Conservation (phyloP, 2,329 filamentous ascomycete species). For the Trematosphaeria pertusa region DNA sequence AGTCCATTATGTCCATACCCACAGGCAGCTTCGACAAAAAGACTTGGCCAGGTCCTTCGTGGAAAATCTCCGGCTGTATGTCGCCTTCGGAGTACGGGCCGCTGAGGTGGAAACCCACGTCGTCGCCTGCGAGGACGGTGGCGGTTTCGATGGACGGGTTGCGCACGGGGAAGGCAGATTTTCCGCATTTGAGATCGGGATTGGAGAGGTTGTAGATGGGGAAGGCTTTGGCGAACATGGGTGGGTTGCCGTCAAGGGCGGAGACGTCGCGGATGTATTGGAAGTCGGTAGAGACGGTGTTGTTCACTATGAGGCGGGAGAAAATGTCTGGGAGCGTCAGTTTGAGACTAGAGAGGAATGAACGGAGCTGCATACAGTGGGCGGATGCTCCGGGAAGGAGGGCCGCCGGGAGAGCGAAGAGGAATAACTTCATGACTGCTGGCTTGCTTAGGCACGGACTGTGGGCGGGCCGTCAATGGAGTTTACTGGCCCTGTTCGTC, state of each 20-base stretch:
- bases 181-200: constrained; percentile 18
- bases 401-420: neutral
- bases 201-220: constrained; percentile 18
- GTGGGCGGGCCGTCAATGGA: too few relatives aligned
- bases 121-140: constrained; percentile 14
- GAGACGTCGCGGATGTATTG: constrained; percentile 28
- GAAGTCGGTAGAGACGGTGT: constrained; percentile 22
- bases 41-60: constrained; percentile 23
- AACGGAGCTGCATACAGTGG: too few relatives aligned
- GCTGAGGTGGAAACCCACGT: constrained; percentile 23
- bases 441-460: too few relatives aligned
- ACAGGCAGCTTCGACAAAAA: constrained; percentile 22
- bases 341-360: too few relatives aligned
- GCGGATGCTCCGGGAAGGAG: neutral
- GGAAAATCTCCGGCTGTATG: constrained; percentile 19
- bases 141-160: constrained; percentile 23
- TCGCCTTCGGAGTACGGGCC: constrained; percentile 13
- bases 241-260: constrained; percentile 4
- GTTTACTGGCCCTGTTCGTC: too few relatives aligned
- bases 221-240: constrained; percentile 16
- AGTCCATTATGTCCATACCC: constrained; percentile 11
- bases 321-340: constrained; percentile 27
- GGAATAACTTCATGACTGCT: neutral
- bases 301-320: constrained; percentile 24
- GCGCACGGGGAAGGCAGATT: constrained; percentile 13